A percentile compares a stretch with the other conserved stretches of the same genome.
These are phyloP conservation scores for Alternaria hordeiaustralica DNA, from an alignment of 2,329 filamentous ascomycete species.

Conservation along the genomic window DNA sequence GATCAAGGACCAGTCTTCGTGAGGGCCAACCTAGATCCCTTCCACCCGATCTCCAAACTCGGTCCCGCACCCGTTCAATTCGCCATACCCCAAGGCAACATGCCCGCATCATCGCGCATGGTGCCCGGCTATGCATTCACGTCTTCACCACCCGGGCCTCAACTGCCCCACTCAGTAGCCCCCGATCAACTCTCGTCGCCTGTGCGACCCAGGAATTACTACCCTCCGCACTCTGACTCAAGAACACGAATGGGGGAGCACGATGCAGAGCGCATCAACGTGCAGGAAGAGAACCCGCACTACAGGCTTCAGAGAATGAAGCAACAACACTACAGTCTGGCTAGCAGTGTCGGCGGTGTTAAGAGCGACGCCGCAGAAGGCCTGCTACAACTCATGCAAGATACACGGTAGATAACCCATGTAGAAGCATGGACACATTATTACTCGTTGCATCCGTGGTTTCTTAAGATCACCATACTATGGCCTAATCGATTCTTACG, in stretches of 20 bases:
- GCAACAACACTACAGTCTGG: conserved; percentile 33
- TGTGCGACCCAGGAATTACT: conserved; percentile 10
- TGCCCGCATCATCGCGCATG: conserved; percentile 48
- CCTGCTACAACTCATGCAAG: conserved; percentile 56
- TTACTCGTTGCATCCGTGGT: not conserved
- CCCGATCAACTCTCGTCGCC: conserved; percentile 34
- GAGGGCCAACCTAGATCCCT: conserved; percentile 41
- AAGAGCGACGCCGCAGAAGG: conserved; percentile 61
- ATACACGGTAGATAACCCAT: conserved; percentile 22
- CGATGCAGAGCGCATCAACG: conserved; percentile 23
- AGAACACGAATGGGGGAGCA: conserved; percentile 17
- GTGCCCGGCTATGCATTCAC: conserved; percentile 35
- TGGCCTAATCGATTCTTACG: not conserved
- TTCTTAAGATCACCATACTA: not conserved
- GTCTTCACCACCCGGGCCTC: conserved; percentile 34
- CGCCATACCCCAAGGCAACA: conserved; percentile 31
- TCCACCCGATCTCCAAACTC: conserved; percentile 37
- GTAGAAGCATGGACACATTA: not conserved
- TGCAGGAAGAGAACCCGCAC: conserved; percentile 24
- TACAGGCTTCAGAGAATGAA: conserved; percentile 34
- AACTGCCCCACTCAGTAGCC: conserved; percentile 24
- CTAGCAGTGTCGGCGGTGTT: conserved; percentile 54
- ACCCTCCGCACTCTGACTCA: conserved; percentile 21
- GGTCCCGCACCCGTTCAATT: conserved; percentile 50
- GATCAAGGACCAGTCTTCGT: conserved; percentile 32